phyloP scores from a whole-genome alignment of 2,329 filamentous ascomycete genomes.

The Coccinonectria pachysandricola region DNA sequence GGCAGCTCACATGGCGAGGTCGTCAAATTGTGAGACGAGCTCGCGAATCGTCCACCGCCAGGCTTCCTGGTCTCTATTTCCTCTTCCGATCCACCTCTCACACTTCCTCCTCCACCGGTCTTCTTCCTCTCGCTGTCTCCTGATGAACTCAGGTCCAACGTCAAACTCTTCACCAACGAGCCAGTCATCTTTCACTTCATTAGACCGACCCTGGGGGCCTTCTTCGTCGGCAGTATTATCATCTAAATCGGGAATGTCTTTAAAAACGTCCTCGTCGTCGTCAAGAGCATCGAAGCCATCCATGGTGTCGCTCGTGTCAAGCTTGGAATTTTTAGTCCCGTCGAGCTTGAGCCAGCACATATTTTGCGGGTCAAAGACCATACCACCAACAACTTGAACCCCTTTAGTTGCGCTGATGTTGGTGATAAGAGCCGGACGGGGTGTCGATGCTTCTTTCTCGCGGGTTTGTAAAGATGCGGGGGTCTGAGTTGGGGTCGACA shows the following conservation, averaged over 20 bases:
- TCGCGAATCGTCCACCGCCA: constrained; percentile 73
- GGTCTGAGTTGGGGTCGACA: constrained; percentile 41
- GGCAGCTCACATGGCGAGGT: constrained; percentile 23
- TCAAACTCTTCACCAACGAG: constrained; percentile 94
- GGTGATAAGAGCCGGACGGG: constrained; percentile 73
- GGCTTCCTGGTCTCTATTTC: constrained; percentile 43
- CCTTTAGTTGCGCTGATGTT: constrained; percentile 78
- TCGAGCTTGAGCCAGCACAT: constrained; percentile 95
- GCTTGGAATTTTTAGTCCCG: constrained; percentile 33
- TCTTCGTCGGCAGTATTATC: constrained; percentile 49
- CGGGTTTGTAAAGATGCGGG: constrained; percentile 32
- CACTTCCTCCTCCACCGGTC: constrained; percentile 83
- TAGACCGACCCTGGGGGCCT: constrained; percentile 39
- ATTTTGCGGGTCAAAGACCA: constrained; percentile 93
- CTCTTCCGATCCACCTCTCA: constrained; percentile 66
- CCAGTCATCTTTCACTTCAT: constrained; percentile 64
- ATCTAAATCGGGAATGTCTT: constrained; percentile 85
- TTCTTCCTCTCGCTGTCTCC: constrained; percentile 83
- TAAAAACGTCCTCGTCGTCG: constrained; percentile 88
- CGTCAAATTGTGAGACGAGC: constrained; percentile 37
- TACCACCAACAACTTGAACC: constrained; percentile 89
- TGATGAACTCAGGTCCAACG: constrained; percentile 87
- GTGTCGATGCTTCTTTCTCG: constrained; percentile 49
- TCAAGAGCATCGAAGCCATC: constrained; percentile 61
- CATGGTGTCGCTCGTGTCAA: constrained; percentile 45